Base-by-base conservation (phyloP, 1,139 yeast genomes). In the Magnusiomyces tetraspermus region DNA sequence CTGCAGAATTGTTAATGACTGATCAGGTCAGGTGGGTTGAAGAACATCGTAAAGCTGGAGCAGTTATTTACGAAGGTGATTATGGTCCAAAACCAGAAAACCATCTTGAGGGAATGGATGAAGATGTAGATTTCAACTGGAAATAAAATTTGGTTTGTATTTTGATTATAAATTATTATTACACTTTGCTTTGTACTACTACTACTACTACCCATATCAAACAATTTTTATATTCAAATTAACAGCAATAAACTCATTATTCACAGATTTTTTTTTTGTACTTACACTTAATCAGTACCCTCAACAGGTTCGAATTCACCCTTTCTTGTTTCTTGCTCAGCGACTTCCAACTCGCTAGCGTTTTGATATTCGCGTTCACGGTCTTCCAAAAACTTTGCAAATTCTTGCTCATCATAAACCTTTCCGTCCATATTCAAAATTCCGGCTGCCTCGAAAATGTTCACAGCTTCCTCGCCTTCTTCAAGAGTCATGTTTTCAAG, bases 31-130 rank as follows among this genome's bases (percentile, higher is more conserved):
- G 77, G 50, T 78, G 83, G 57, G 92, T 92, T 46, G 97, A 90
- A 60, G 72, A 77, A 57, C 78, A 94, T 58, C 76, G 97, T 53
- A 85, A 86, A 65, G 90, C 96, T 2, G 98, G 98, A 1, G 97
- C 97, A 1, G 86, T 92, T 1, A 86, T 92, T 59, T 94, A 84
- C 62, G 99, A 92, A 70, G 98, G 97, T 40, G 97, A 92, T 61
- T 90, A 79, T 67, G 98, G 98, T 0, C 97, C 97, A 8, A 71
- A 74, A 57, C 82, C 83, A 2, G 74, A 58, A 4, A 6, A 37
- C n/a, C n/a, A 10, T 44, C 51, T 30, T 30, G 54, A 48, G 24
- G 60, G 56, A 17, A 50, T 48, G 19, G 46, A 51, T n/a, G n/a
- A n/a, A n/a, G n/a, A n/a, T n/a, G n/a, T n/a, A n/a, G n/a, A n/a